Percentiles rank a stretch among this genome's conserved stretches.
These are phyloP conservation scores for Cordyceps cateniannulata DNA, from an alignment of 2,329 filamentous ascomycete genomes.

Conservation along the genomic window DNA sequence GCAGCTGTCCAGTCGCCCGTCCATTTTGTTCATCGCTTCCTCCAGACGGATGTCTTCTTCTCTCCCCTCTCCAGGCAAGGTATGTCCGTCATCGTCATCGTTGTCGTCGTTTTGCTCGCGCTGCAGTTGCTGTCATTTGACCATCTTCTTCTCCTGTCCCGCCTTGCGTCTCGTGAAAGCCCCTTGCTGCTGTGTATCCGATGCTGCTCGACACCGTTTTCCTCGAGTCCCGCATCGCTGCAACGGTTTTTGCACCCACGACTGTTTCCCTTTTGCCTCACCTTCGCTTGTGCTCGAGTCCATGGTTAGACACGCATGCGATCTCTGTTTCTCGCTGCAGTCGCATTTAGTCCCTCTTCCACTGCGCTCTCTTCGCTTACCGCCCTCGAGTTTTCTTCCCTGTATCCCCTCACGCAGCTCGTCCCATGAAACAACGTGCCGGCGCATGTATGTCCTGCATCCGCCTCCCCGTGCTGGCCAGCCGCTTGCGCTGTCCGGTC, in stretches of 20 bases:
- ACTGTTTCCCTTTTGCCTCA: background rate
- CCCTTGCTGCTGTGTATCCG: slow-evolving; percentile 1
- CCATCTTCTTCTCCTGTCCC: background rate
- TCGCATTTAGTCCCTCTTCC: background rate
- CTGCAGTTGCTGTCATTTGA: background rate
- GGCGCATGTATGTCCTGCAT: slow-evolving; percentile 3
- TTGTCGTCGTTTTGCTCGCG: background rate
- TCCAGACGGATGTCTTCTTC: slow-evolving; percentile 8
- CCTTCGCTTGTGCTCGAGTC: background rate
- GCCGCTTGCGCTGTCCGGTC: background rate
- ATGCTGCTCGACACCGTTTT: background rate
- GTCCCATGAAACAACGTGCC: slow-evolving; percentile 4
- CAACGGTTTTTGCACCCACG: background rate
- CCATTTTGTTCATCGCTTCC: background rate
- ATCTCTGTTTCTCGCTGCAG: background rate
- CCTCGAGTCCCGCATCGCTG: slow-evolving; percentile 1
- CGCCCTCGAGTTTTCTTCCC: background rate
- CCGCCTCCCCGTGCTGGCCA: background rate
- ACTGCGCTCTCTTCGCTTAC: background rate
- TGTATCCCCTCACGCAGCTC: slow-evolving; percentile 6
- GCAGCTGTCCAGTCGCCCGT: background rate
- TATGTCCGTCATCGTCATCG: background rate
- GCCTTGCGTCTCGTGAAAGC: background rate
- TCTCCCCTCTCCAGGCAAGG: slow-evolving; percentile 11
- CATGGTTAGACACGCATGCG: background rate